Base-by-base conservation (phyloP, 306 rosid species). In the Cucumis cinereus region DNA sequence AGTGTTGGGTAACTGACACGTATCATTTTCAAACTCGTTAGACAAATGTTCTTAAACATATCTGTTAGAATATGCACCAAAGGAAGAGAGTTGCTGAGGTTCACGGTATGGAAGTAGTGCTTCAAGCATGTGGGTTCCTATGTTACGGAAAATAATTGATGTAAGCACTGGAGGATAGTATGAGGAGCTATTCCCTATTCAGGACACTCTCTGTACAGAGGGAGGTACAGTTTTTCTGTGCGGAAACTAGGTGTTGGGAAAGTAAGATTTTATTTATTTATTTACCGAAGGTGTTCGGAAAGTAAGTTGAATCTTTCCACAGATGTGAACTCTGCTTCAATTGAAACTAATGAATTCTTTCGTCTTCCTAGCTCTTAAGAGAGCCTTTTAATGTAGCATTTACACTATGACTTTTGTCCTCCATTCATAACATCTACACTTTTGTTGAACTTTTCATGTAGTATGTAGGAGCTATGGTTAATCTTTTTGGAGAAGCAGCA, bases 391-490 rank as follows among this genome's bases (percentile, higher is more conserved):
- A 24, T 36, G 36, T 47, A 43, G 72, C 26, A 57, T 10, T 40
- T 26, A 14, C 10, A 76, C 35, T 30, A 3, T 30, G 35, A 40
- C 13, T 6, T 47, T 2, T 16, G 13, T 14, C 63, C 45, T 45
- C 54, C 53, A 76, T 43, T 75, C 11, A 45, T 58, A 15, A 26
- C 71, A 13, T 30, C 82, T 81, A 77, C 77, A 81, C 69, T 76
- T n/a, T n/a, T 71, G 43, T 80, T 77, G 53, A 74, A 54, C 74
- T 62, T 38, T 77, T 52, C 53, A 30, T 85, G 70, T 82, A 94
- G 99, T 94, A 86, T 79, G 99, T 94, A 83, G 85, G 95, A 66
- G 93, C 96, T 75, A 94, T 92, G 99, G 86, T 94, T 76, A 80
- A 83, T 83, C 93, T 94, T 72, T 94, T 94, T 7, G 97, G 99